A percentile compares a stretch with the other conserved stretches of the same genome.
phyloP scores from a whole-genome alignment of 495 filamentous ascomycete species.

The Parmelia sp. region DNA sequence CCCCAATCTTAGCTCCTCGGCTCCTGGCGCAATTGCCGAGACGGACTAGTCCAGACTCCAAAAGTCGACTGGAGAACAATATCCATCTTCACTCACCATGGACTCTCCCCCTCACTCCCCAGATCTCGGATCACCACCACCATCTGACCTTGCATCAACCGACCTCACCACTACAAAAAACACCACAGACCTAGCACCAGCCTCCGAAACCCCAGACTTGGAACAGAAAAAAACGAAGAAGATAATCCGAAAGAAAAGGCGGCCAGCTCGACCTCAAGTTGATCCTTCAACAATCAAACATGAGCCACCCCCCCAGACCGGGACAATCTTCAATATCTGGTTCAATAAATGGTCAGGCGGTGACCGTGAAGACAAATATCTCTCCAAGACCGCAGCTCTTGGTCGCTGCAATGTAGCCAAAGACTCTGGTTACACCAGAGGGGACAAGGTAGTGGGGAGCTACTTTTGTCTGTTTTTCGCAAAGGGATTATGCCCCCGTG shows the following conservation, averaged over 20 bases:
- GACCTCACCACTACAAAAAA: constrained; percentile 22
- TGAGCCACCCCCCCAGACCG: constrained; percentile 81
- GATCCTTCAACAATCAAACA: constrained; percentile 75
- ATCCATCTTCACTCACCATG: background rate
- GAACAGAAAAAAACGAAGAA: constrained; percentile 46
- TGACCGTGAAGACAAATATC: constrained; percentile 86
- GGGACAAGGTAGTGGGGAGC: constrained; percentile 69
- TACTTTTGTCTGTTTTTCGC: constrained; percentile 96
- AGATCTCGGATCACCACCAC: background rate
- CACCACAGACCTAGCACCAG: constrained; percentile 25
- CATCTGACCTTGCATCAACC: constrained; percentile 12
- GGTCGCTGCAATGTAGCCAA: constrained; percentile 73
- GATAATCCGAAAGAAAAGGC: constrained; percentile 46
- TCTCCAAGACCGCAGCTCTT: constrained; percentile 65
- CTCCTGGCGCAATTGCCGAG: background rate
- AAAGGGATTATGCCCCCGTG: constrained; percentile 72
- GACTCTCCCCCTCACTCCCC: background rate
- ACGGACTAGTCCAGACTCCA: background rate
- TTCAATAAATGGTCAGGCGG: constrained; percentile 95
- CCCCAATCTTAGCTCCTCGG: background rate
- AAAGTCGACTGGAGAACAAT: no score
- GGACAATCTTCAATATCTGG: constrained; percentile 91
- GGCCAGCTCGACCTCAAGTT: constrained; percentile 62
- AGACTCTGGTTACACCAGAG: constrained; percentile 84
- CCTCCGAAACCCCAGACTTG: constrained; percentile 24